phyloP scores from a whole-genome alignment of 148 eudicot genomes.

The Vaccinium vitisidaea region DNA sequence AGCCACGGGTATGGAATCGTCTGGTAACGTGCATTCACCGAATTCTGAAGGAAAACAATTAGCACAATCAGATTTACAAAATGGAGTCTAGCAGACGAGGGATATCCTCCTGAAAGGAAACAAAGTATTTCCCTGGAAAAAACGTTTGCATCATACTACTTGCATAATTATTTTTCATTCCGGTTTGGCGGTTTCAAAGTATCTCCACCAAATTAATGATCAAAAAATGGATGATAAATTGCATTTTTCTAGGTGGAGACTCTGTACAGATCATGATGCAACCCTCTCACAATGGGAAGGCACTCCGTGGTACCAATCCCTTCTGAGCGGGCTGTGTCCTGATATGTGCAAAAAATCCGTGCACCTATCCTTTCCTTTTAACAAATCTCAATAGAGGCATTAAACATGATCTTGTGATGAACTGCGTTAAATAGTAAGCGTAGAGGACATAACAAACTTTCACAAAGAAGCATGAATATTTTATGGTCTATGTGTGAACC shows the following conservation, averaged over 20 bases:
- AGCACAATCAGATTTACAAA: neutral
- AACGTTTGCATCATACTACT: neutral
- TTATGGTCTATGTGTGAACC: neutral
- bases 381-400: neutral
- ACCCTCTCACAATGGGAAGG: neutral
- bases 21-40: constrained; percentile 97
- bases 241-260: neutral
- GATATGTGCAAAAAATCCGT: neutral
- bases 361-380: neutral
- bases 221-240: neutral
- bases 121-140: neutral
- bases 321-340: neutral
- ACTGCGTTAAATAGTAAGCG: neutral
- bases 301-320: neutral
- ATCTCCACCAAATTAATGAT: constrained; percentile 3
- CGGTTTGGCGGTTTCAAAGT: neutral
- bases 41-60: constrained; percentile 62
- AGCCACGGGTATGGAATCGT: constrained; percentile 97
- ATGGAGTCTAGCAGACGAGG: neutral
- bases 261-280: neutral
- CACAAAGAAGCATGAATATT: neutral
- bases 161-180: neutral
- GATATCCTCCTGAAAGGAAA: neutral
- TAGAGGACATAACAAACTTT: neutral
- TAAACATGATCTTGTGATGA: neutral